Percentiles rank a stretch among this genome's conserved stretches.
These are phyloP conservation scores for Fagopyrum homotropicum DNA, from an alignment of 148 eudicot genomes.

Conservation along the genomic window DNA sequence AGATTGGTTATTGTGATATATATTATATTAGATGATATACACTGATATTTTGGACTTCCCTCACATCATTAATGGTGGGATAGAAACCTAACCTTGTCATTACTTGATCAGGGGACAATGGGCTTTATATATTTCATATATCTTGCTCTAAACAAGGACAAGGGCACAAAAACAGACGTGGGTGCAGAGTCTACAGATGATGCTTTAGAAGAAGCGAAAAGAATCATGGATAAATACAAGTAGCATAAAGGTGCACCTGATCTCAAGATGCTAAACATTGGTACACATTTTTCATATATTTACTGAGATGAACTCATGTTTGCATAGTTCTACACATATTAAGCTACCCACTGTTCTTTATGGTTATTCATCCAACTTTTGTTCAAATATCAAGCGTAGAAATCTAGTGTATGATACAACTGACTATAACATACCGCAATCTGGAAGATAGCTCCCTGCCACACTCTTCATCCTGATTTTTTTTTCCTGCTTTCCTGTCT, in stretches of 20 bases:
- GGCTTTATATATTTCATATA: slow-evolving; percentile 75
- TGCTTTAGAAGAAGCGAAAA: slow-evolving; percentile 80
- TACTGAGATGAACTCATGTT: not conserved
- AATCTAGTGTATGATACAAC: not conserved
- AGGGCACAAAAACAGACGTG: slow-evolving; percentile 47
- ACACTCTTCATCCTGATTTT: not conserved
- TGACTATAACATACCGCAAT: not conserved
- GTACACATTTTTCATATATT: not conserved
- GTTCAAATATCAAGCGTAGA: not conserved
- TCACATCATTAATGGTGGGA: not conserved
- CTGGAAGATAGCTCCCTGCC: not conserved
- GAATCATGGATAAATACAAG: slow-evolving; percentile 98
- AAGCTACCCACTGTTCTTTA: not conserved
- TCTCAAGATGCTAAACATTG: not conserved
- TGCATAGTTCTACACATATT: not conserved
- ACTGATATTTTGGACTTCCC: not conserved
- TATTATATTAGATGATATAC: not conserved
- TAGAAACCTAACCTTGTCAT: not conserved
- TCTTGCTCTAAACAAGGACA: slow-evolving; percentile 84
- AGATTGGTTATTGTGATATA: not conserved
- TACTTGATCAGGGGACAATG: slow-evolving; percentile 62
- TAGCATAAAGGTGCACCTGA: slow-evolving; percentile 17
- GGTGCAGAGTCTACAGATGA: slow-evolving; percentile 52
- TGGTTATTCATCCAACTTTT: not conserved
- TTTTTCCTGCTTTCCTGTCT: not conserved